These are phyloP conservation scores for Casaregolazyma suthepensis DNA, from an alignment of 1,139 yeast species.

Conservation along the genomic window DNA sequence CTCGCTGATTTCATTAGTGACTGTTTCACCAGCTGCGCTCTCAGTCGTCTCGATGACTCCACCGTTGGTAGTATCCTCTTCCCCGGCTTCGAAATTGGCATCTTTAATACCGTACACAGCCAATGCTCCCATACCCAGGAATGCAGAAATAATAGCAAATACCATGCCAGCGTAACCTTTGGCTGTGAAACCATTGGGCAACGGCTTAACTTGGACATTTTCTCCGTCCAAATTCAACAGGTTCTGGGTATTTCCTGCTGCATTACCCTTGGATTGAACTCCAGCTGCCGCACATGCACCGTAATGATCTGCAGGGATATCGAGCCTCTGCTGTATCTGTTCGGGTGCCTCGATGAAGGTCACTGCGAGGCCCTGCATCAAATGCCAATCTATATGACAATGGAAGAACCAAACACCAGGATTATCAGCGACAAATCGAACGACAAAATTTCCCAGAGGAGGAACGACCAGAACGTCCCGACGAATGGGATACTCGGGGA, in stretches of 20 bases:
- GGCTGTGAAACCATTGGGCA: constrained; percentile 85
- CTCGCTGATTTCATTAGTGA: background rate
- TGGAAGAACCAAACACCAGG: constrained; percentile 95
- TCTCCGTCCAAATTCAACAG: constrained; percentile 66
- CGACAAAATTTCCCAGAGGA: constrained; percentile 59
- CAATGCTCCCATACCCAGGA: constrained; percentile 71
- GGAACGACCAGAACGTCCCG: constrained; percentile 65
- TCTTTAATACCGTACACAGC: constrained; percentile 80
- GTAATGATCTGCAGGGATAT: constrained; percentile 50
- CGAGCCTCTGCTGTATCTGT: constrained; percentile 42
- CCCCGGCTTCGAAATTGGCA: constrained; percentile 21
- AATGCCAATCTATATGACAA: constrained; percentile 93
- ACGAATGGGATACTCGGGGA: constrained; percentile 57
- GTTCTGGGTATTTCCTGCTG: constrained; percentile 68
- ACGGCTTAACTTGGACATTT: constrained; percentile 52
- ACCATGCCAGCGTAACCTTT: constrained; percentile 85
- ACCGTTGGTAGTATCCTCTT: constrained; percentile 8
- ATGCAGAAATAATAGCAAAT: constrained; percentile 71
- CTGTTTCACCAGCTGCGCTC: background rate
- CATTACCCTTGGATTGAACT: constrained; percentile 61
- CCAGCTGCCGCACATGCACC: constrained; percentile 52
- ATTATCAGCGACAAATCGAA: constrained; percentile 69
- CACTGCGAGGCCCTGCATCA: constrained; percentile 77
- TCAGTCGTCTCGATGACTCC: background rate
- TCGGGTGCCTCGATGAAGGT: constrained; percentile 71